Base-by-base conservation (phyloP, 2,329 filamentous ascomycete genomes). In the Colletotrichum musicola region DNA sequence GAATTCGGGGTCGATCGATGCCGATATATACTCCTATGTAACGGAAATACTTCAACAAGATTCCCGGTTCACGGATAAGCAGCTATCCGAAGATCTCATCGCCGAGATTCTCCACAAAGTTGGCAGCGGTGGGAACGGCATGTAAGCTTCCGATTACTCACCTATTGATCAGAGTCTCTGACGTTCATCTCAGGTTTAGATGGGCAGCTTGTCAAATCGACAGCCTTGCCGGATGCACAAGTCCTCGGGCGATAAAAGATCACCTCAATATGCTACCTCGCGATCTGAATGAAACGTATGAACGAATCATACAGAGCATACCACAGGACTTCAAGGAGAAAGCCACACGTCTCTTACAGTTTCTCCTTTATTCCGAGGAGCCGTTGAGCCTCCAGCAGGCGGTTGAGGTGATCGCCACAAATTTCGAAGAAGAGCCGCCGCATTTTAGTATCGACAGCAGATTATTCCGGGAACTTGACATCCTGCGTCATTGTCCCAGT, bases 171-270 rank as follows among this genome's bases (percentile, higher is more conserved):
- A 10, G 6, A 16, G 4, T 13, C 1, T 16, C 40, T 42, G 5
- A 42, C 4, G 6, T 6, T 42, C 12, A 3, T 30, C 6, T 9
- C n/a, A 60, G 64, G 64, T 67, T 62, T 16, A 27, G 20, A 13
- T 67, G 57, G 64, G 64, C 57, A 35, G 16, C 51, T 5, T 56
- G 57, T 3, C 64, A 67, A n/a, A 27, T 67, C 1, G 57, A 67
- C 16, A 67, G n/a, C 2, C 57, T 67, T 16, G 44, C 44, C 9
- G 16, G 2, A 5, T 62, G 51, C 30, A n/a, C 14, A n/a, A 47
- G 16, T 12, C 42, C 16, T 2, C 42, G 25, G 1, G 50, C 18
- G 1, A 25, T 67, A 4, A 9, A 25, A 22, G 1, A 14, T 16
- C 18, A 46, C 3, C 53, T 68, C 7, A 6, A 16, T 6, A 0